Evolutionary conservation across 2,329 filamentous ascomycete species (phyloP).

Genomic region (Aureobasidium namibiae): DNA sequence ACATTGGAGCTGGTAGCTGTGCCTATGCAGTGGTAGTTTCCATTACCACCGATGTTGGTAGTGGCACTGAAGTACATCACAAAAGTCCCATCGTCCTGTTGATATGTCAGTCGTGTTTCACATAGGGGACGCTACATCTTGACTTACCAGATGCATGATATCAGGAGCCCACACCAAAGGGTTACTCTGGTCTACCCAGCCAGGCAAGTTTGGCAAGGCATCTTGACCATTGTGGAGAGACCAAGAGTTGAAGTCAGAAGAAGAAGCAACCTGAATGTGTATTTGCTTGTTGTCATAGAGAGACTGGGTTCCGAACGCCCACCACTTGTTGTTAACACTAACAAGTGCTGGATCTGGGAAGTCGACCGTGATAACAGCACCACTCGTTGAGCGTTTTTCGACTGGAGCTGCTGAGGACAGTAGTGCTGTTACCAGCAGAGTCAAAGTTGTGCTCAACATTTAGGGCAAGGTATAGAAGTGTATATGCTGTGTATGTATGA

Average conservation of each 20-base stretch:
- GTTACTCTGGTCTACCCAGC: slow-evolving; percentile 21
- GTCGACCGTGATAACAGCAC: slow-evolving; percentile 14
- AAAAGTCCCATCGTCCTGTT: slow-evolving; percentile 20
- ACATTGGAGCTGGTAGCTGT: slow-evolving; percentile 19
- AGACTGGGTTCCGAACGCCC: slow-evolving; percentile 27
- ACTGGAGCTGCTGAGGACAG: slow-evolving; percentile 3
- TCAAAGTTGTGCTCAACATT: slow-evolving; percentile 7
- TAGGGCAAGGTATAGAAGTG: background rate
- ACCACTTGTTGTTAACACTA: slow-evolving; percentile 26
- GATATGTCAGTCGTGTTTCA: background rate
- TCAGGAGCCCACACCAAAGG: slow-evolving; percentile 30
- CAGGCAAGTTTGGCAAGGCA: slow-evolving; percentile 24
- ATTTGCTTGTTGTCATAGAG: slow-evolving; percentile 17
- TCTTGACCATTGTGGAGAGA: slow-evolving; percentile 21
- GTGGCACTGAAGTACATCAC: slow-evolving; percentile 24
- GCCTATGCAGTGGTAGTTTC: slow-evolving; percentile 23
- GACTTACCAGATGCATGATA: slow-evolving; percentile 18
- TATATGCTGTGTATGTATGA: background rate
- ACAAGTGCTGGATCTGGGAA: slow-evolving; percentile 29
- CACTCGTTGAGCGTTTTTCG: background rate
- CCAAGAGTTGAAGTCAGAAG: slow-evolving; percentile 27
- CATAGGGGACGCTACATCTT: background rate
- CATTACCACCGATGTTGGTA: slow-evolving; percentile 17
- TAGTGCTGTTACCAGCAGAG: slow-evolving; percentile 5
- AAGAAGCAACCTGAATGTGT: slow-evolving; percentile 29